phyloP scores from a whole-genome alignment of 805 yeast species.

The Debaryomyces tyrocola region DNA sequence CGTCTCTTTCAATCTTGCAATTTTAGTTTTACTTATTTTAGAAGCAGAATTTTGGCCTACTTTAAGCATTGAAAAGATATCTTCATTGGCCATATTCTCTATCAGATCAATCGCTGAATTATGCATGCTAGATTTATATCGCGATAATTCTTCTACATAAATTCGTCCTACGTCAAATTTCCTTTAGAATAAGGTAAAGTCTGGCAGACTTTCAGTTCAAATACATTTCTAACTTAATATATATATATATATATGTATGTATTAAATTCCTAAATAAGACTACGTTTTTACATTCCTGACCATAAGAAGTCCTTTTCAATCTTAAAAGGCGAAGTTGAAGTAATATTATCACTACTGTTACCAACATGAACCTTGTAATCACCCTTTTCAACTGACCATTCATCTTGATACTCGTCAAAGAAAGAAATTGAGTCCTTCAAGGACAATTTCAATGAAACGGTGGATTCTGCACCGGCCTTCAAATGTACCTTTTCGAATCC shows the following conservation, averaged over 20 bases:
- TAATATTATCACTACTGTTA: conserved; percentile 18
- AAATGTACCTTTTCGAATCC: conserved; percentile 29
- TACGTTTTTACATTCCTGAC: too few species aligned
- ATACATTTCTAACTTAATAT: too few species aligned
- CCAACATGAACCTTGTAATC: conserved; percentile 26
- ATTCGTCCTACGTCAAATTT: too few species aligned
- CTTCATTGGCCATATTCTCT: conserved; percentile 5
- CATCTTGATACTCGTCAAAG: conserved; percentile 26
- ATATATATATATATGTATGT: too few species aligned
- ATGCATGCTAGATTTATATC: too few species aligned
- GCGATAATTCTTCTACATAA: too few species aligned
- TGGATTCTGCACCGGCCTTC: conserved; percentile 13
- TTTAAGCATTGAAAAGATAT: conserved; percentile 11
- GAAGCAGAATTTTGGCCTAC: conserved; percentile 4
- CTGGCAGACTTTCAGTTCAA: too few species aligned
- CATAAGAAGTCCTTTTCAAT: conserved; percentile 1
- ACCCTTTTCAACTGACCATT: conserved; percentile 27
- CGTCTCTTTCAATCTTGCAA: neutral
- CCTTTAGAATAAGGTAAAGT: too few species aligned
- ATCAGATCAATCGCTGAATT: neutral
- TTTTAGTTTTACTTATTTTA: conserved; percentile 1
- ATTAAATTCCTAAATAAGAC: too few species aligned
- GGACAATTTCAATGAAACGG: conserved; percentile 16
- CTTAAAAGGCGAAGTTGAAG: conserved; percentile 3
- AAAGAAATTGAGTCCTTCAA: conserved; percentile 28